A percentile compares a stretch with the other conserved stretches of the same genome.
These are phyloP conservation scores for Emmonsiellopsis sp. DNA, from an alignment of 2,329 filamentous ascomycete genomes.

Conservation along the genomic window DNA sequence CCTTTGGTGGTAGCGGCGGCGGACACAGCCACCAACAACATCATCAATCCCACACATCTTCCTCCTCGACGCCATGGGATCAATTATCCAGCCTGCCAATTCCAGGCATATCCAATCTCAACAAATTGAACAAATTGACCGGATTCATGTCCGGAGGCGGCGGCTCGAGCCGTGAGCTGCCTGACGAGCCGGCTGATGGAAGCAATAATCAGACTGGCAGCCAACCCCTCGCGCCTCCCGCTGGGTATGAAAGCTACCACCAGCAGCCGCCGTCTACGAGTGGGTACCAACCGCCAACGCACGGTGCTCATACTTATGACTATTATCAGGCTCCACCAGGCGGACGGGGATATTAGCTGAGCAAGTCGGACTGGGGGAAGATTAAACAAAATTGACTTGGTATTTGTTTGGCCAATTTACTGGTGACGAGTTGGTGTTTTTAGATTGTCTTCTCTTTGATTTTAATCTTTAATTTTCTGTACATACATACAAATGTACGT, in stretches of 20 bases:
- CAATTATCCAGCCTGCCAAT: conserved; percentile 26
- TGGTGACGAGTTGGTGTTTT: too few species aligned
- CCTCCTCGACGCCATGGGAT: conserved; percentile 21
- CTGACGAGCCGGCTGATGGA: not conserved
- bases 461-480: too few species aligned
- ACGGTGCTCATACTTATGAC: conserved; percentile 14
- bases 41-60: conserved; percentile 14
- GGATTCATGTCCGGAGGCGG: conserved; percentile 22
- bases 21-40: conserved; percentile 15
- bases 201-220: not conserved
- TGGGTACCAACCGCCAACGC: conserved; percentile 13
- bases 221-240: conserved; percentile 5
- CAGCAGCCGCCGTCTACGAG: conserved; percentile 2
- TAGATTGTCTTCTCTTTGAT: too few species aligned
- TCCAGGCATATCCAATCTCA: conserved; percentile 28
- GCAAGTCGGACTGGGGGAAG: too few species aligned
- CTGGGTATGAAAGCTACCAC: conserved; percentile 14
- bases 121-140: conserved; percentile 26
- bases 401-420: too few species aligned
- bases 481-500: too few species aligned
- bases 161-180: conserved; percentile 15
- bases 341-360: not conserved
- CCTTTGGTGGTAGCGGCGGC: conserved; percentile 13
- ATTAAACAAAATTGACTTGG: not conserved
- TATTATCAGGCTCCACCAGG: conserved; percentile 10